phyloP scores from a whole-genome alignment of 2,329 filamentous ascomycete genomes.

The Monosporascus sp. region DNA sequence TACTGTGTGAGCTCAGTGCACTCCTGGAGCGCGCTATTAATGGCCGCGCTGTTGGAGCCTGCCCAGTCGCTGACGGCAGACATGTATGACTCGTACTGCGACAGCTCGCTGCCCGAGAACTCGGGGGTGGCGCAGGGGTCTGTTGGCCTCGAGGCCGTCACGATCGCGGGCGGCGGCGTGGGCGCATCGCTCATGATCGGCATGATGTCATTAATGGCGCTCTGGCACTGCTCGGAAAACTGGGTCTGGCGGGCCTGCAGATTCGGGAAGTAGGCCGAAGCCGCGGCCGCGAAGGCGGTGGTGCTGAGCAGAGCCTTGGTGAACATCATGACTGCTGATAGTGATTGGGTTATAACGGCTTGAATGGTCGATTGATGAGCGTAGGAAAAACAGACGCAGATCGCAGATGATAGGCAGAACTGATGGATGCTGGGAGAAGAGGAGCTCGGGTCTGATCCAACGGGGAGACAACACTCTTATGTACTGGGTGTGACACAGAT shows the following conservation, averaged over 20 bases:
- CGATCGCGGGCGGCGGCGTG: conserved; percentile 13
- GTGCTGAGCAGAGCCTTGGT: conserved; percentile 7
- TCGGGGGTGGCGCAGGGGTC: conserved; percentile 17
- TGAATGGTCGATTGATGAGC: background rate
- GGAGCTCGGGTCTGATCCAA: no score
- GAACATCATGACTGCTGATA: conserved; percentile 5
- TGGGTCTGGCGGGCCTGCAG: conserved; percentile 10
- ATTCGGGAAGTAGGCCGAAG: conserved; percentile 12
- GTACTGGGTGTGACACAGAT: no score
- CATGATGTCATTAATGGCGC: conserved; percentile 8
- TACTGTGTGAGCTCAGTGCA: conserved; percentile 12
- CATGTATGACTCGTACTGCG: conserved; percentile 17
- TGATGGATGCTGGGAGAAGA: no score
- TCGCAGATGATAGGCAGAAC: no score
- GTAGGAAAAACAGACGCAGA: no score
- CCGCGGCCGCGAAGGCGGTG: conserved; percentile 10
- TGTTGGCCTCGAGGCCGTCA: conserved; percentile 2
- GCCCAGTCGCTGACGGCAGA: conserved; percentile 15
- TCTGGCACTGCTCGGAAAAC: conserved; percentile 10
- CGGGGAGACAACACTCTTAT: no score
- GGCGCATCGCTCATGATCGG: conserved; percentile 14
- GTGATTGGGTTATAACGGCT: no score
- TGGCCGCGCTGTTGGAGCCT: conserved; percentile 13
- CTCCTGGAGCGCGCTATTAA: conserved; percentile 10
- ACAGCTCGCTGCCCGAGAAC: conserved; percentile 14